Conservation (phyloP, 2,329 filamentous ascomycete species). For the Xylaria sp. region DNA sequence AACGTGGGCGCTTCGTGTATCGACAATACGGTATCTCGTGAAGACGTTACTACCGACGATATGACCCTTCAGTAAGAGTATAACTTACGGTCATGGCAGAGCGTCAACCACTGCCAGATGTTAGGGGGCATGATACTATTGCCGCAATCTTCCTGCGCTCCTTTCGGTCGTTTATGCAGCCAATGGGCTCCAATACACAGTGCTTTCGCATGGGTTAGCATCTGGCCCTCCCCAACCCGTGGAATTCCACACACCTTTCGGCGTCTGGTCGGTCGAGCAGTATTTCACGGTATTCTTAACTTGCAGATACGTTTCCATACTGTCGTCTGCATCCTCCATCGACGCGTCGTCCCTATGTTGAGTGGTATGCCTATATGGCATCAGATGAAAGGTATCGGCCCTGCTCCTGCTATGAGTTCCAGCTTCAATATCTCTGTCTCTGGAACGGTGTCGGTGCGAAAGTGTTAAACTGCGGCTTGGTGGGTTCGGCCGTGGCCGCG, state of each 20-base stretch:
- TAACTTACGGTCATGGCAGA: conserved; percentile 57
- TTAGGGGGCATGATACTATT: conserved; percentile 36
- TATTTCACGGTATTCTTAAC: conserved; percentile 71
- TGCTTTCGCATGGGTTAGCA: conserved; percentile 39
- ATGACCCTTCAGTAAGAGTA: neutral
- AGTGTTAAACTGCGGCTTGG: conserved; percentile 1
- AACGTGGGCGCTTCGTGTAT: conserved; percentile 55
- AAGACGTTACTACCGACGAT: conserved; percentile 16
- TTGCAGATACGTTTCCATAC: conserved; percentile 42
- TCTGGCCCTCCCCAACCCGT: neutral
- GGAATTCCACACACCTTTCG: conserved; percentile 45
- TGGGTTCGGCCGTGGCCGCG: conserved; percentile 12
- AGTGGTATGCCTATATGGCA: conserved; percentile 3
- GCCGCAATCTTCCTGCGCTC: conserved; percentile 25
- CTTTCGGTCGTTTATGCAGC: conserved; percentile 40
- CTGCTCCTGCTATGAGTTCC: conserved; percentile 11
- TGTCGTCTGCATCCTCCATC: conserved; percentile 17
- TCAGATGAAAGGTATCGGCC: conserved; percentile 8
- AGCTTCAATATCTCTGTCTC: conserved; percentile 25
- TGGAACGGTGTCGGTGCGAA: conserved; percentile 13
- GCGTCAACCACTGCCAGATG: conserved; percentile 65
- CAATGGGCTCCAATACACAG: conserved; percentile 69
- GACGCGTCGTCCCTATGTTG: neutral
- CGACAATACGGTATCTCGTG: conserved; percentile 59
- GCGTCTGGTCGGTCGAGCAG: conserved; percentile 64